These are phyloP conservation scores for Candida sithepensis DNA, from an alignment of 805 yeast genomes.

Conservation along the genomic window DNA sequence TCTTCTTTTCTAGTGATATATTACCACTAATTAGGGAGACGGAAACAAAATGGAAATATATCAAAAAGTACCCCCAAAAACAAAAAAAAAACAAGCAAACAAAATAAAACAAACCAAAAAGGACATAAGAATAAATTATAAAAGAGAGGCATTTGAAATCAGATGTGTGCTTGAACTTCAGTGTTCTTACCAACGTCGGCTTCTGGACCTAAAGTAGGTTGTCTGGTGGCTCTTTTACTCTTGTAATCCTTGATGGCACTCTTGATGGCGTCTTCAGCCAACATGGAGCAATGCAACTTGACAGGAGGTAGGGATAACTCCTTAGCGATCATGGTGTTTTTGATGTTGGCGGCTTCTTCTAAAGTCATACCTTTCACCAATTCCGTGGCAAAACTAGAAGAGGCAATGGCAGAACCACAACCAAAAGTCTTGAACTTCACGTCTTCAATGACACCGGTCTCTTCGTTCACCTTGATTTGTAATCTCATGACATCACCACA, in stretches of 20 bases:
- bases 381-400: slow-evolving; percentile 92
- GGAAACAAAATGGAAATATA: neutral
- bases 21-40: too few relatives aligned
- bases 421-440: slow-evolving; percentile 98
- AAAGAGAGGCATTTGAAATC: neutral
- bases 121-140: too few relatives aligned
- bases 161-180: slow-evolving; percentile 10
- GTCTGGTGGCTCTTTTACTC: slow-evolving; percentile 59
- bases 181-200: slow-evolving; percentile 28
- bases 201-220: slow-evolving; percentile 62
- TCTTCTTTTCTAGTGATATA: too few relatives aligned
- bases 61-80: neutral
- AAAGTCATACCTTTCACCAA: slow-evolving; percentile 90
- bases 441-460: slow-evolving; percentile 85
- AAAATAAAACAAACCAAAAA: neutral
- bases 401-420: slow-evolving; percentile 98
- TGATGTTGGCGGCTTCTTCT: slow-evolving; percentile 89
- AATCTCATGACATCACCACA: slow-evolving; percentile 99
- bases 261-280: slow-evolving; percentile 98
- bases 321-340: slow-evolving; percentile 91
- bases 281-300: slow-evolving; percentile 95
- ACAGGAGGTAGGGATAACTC: slow-evolving; percentile 96
- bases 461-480: slow-evolving; percentile 90
- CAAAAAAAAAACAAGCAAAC: neutral
- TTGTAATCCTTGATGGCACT: slow-evolving; percentile 94